Evolutionary conservation across 371 early-diverging fungal genomes (phyloP).

Genomic region (Fennellomyces sp.): DNA sequence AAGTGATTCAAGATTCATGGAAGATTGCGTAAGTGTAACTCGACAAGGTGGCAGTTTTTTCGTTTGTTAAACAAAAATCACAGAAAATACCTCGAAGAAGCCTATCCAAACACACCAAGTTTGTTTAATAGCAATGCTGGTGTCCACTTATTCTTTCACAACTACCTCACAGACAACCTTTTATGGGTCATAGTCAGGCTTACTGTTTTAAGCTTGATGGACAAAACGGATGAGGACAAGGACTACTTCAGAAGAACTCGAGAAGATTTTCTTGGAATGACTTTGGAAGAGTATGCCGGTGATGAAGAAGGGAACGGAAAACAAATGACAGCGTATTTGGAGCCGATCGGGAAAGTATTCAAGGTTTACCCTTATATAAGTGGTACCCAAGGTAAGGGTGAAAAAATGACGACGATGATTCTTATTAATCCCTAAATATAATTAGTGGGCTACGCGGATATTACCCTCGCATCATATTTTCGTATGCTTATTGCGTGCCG

Average conservation of each 20-base stretch:
- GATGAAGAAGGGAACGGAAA: conserved; percentile 8
- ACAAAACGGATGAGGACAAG: neutral
- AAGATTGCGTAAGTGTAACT: too few species aligned
- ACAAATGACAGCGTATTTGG: conserved; percentile 2
- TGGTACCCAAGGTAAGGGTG: conserved; percentile 17
- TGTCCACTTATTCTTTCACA: conserved; percentile 17
- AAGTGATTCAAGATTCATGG: conserved; percentile 20
- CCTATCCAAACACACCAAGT: conserved; percentile 9
- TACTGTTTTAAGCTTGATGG: conserved; percentile 1
- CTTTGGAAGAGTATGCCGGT: conserved; percentile 18
- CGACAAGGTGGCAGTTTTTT: too few species aligned
- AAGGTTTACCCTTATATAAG: conserved; percentile 14
- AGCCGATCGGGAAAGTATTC: conserved; percentile 5
- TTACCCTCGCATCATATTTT: conserved; percentile 13
- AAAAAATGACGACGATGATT: too few species aligned
- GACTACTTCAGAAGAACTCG: conserved; percentile 16
- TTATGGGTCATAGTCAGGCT: conserved; percentile 14
- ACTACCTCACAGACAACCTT: conserved; percentile 13
- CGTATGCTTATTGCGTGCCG: conserved; percentile 5
- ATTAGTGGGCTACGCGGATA: conserved; percentile 19
- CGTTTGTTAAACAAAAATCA: too few species aligned
- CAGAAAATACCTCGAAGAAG: conserved; percentile 21
- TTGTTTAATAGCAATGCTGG: conserved; percentile 16
- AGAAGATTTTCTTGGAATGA: conserved; percentile 8
- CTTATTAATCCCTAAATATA: too few species aligned